Conservation (phyloP, 177 flowering plant species). For the Vitis hybrid region DNA sequence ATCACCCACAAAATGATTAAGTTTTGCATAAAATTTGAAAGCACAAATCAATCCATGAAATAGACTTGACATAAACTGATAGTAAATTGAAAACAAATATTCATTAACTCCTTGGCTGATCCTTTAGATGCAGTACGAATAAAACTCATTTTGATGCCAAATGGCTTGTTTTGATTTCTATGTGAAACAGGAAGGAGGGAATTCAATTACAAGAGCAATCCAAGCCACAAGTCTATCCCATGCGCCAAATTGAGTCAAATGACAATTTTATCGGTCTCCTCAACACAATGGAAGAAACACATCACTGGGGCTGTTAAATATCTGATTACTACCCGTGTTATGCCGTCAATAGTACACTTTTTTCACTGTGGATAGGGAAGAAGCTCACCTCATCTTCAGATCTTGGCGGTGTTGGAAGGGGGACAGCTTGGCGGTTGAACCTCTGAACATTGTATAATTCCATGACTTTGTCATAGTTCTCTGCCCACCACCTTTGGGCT, state of each 20-base stretch:
- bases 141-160: neutral
- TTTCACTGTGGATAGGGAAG: neutral
- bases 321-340: too few relatives aligned
- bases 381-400: slow-evolving; percentile 80
- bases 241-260: too few relatives aligned
- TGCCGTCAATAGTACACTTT: too few relatives aligned
- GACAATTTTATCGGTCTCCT: too few relatives aligned
- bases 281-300: too few relatives aligned
- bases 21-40: neutral
- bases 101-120: neutral
- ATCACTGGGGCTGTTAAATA: too few relatives aligned
- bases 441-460: slow-evolving; percentile 94
- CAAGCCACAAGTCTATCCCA: too few relatives aligned
- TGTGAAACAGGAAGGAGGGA: too few relatives aligned
- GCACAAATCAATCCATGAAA: neutral
- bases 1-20: neutral
- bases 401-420: slow-evolving; percentile 71
- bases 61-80: too few relatives aligned
- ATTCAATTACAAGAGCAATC: too few relatives aligned
- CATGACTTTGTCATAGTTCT: slow-evolving; percentile 93
- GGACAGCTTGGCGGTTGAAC: slow-evolving; percentile 69
- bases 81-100: neutral
- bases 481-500: slow-evolving; percentile 99
- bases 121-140: neutral
- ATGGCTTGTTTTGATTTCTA: too few relatives aligned